phyloP scores from a whole-genome alignment of 495 filamentous ascomycete genomes.

The Aspergillus funiculosus region DNA sequence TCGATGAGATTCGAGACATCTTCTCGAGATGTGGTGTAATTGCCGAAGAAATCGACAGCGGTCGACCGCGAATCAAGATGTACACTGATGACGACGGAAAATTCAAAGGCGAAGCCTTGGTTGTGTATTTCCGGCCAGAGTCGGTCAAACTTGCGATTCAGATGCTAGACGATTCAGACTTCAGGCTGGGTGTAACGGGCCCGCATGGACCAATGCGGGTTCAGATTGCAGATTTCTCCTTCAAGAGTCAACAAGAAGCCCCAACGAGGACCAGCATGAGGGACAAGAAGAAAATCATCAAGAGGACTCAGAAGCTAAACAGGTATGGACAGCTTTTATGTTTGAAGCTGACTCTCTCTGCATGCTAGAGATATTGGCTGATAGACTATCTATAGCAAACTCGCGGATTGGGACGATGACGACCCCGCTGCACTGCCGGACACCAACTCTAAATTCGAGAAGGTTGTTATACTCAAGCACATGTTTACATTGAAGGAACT shows the following conservation, averaged over 20 bases:
- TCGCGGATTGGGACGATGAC: constrained; percentile 91
- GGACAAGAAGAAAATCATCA: constrained; percentile 80
- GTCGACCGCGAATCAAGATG: constrained; percentile 83
- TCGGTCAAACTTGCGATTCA: constrained; percentile 84
- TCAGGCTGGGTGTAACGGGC: constrained; percentile 56
- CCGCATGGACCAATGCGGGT: constrained; percentile 67
- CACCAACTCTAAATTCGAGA: constrained; percentile 60
- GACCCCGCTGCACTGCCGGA: constrained; percentile 57
- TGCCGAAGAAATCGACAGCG: constrained; percentile 84
- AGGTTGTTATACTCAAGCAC: constrained; percentile 81
- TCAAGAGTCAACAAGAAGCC: constrained; percentile 65
- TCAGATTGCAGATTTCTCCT: constrained; percentile 77
- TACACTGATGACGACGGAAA: constrained; percentile 75
- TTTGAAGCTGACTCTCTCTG: neutral
- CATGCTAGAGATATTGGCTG: no score
- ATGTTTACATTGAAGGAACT: constrained; percentile 91
- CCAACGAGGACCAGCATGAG: constrained; percentile 49
- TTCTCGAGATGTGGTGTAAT: constrained; percentile 92
- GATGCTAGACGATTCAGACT: constrained; percentile 85
- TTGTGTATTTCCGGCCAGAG: constrained; percentile 92
- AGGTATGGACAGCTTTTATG: no score
- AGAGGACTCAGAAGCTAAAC: constrained; percentile 79
- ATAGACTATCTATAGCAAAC: constrained; percentile 51
- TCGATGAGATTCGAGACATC: constrained; percentile 71
- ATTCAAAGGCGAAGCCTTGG: constrained; percentile 88